phyloP scores from a whole-genome alignment of 345 rosid genomes.

The Arabis alpina region DNA sequence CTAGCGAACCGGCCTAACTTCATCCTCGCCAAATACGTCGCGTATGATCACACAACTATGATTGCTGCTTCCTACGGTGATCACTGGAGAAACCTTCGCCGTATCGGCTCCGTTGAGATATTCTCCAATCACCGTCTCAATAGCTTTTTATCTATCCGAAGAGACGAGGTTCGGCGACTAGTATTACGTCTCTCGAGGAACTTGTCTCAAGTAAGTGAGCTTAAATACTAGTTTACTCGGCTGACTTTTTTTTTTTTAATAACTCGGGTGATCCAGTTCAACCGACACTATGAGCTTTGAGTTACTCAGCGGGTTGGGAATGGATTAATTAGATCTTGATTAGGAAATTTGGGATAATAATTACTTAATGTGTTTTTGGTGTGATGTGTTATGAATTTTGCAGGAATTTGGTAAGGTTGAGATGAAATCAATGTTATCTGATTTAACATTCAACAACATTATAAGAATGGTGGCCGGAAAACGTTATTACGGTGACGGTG shows the following conservation, averaged over 20 bases:
- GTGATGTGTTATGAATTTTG: not conserved
- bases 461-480: conserved; percentile 56
- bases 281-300: no score
- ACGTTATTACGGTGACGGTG: conserved; percentile 57
- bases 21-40: conserved; percentile 39
- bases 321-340: not conserved
- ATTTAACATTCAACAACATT: conserved; percentile 50
- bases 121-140: conserved; percentile 50
- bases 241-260: no score
- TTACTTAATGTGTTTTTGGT: not conserved
- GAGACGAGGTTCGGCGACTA: conserved; percentile 50
- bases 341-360: not conserved
- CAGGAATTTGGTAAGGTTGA: conserved; percentile 47
- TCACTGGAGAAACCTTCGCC: conserved; percentile 70
- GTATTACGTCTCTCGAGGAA: conserved; percentile 30
- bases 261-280: no score
- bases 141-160: conserved; percentile 32
- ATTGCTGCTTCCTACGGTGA: conserved; percentile 49
- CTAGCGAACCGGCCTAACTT: conserved; percentile 54
- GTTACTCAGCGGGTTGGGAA: not conserved
- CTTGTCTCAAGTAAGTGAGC: conserved; percentile 28
- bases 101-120: conserved; percentile 48
- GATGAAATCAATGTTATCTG: conserved; percentile 45
- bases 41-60: conserved; percentile 48
- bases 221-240: not conserved